These are phyloP conservation scores for Scytalidium sp. DNA, from an alignment of 2,329 filamentous ascomycete species.

Conservation along the genomic window DNA sequence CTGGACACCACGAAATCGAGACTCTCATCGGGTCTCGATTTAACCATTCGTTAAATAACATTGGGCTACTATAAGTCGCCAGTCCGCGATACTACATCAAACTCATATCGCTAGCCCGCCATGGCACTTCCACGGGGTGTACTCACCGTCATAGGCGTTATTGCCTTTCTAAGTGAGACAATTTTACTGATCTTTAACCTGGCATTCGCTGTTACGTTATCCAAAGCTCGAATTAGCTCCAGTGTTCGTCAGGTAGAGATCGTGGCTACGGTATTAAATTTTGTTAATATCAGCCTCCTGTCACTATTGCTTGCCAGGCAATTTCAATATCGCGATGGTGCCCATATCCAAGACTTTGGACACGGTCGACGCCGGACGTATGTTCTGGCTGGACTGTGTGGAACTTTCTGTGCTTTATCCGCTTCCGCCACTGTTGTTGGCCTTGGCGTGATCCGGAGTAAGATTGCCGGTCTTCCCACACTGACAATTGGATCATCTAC, in stretches of 20 bases:
- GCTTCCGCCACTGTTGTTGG: conserved; percentile 20
- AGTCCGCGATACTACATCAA: no score
- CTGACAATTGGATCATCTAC: conserved; percentile 15
- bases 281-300: conserved; percentile 18
- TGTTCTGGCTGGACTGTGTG: conserved; percentile 22
- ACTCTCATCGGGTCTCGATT: not conserved
- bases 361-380: conserved; percentile 22
- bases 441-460: conserved; percentile 19
- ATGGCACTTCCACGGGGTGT: conserved; percentile 20
- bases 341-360: conserved; percentile 21
- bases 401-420: conserved; percentile 19
- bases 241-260: conserved; percentile 18
- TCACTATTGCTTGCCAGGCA: conserved; percentile 21
- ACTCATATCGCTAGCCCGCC: not conserved
- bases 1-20: not conserved
- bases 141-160: conserved; percentile 21
- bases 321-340: conserved; percentile 22
- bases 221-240: conserved; percentile 9
- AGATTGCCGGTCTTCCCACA: conserved; percentile 15
- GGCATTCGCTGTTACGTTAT: conserved; percentile 22
- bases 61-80: no score
- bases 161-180: conserved; percentile 23
- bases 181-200: conserved; percentile 26
- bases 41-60: no score
- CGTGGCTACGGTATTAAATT: conserved; percentile 20